phyloP scores from a whole-genome alignment of 345 rosid genomes.

The Microthlaspi erraticum region DNA sequence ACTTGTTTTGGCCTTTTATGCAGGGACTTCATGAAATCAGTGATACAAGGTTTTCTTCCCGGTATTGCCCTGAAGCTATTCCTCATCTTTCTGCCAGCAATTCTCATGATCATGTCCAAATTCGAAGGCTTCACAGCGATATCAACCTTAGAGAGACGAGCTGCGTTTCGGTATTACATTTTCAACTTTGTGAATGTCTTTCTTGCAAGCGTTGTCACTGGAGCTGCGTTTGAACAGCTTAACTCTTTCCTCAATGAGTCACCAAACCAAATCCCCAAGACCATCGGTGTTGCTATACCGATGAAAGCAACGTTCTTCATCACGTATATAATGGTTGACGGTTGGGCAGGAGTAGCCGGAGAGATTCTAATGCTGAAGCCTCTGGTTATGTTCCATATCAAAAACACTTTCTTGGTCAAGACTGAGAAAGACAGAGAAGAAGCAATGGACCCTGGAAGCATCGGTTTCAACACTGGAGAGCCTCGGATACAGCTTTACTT shows the following conservation, averaged over 20 bases:
- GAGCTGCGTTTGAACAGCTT: conserved; percentile 86
- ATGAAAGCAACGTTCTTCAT: conserved; percentile 94
- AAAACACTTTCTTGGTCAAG: conserved; percentile 89
- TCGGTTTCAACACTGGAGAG: conserved; percentile 88
- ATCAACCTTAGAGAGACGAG: conserved; percentile 85
- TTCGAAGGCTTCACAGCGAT: conserved; percentile 85
- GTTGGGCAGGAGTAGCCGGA: conserved; percentile 97
- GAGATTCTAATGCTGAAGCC: conserved; percentile 91
- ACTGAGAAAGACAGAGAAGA: conserved; percentile 95
- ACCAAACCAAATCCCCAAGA: conserved; percentile 70
- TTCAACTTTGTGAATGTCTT: conserved; percentile 89
- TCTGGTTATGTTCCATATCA: conserved; percentile 80
- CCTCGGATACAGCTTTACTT: conserved; percentile 93
- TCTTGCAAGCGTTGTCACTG: conserved; percentile 78
- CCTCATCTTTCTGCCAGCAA: conserved; percentile 87
- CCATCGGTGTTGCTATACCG: conserved; percentile 89
- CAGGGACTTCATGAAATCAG: conserved; percentile 74
- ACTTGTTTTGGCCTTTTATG: conserved; percentile 29
- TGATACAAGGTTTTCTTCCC: conserved; percentile 88
- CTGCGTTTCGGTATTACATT: conserved; percentile 83
- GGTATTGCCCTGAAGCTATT: conserved; percentile 93
- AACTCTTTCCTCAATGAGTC: conserved; percentile 67
- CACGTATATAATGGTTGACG: conserved; percentile 97
- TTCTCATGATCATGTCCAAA: conserved; percentile 93
- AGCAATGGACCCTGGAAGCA: conserved; percentile 96